These are phyloP conservation scores for Talinum fruticosum DNA, from an alignment of 148 eudicot species.

Conservation along the genomic window DNA sequence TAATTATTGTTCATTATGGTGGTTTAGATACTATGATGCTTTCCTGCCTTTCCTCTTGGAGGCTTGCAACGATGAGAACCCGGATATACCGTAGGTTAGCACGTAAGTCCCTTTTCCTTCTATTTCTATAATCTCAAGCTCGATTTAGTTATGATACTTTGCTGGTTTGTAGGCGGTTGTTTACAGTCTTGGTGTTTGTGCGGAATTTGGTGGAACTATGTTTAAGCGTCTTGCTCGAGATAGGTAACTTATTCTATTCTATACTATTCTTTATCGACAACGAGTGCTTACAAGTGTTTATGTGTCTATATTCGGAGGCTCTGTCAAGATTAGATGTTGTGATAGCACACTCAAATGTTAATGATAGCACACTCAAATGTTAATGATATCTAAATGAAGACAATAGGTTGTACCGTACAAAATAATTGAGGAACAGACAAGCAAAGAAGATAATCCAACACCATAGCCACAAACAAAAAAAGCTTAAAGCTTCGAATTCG, in stretches of 20 bases:
- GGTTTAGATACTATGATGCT: constrained; percentile 41
- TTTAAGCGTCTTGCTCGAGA: constrained; percentile 50
- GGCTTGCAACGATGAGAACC: constrained; percentile 46
- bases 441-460: background rate
- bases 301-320: constrained; percentile 29
- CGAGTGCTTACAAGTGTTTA: constrained; percentile 7
- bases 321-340: constrained; percentile 40
- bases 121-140: background rate
- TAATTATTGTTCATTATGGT: constrained; percentile 12
- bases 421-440: background rate
- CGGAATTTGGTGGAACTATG: constrained; percentile 45
- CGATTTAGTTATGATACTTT: background rate
- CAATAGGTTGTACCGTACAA: background rate
- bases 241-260: constrained; percentile 7
- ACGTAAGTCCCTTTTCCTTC: background rate
- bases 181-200: constrained; percentile 51
- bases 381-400: background rate
- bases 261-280: background rate
- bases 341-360: constrained; percentile 36
- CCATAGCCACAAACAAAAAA: background rate
- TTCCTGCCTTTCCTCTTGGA: constrained; percentile 46
- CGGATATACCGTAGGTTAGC: constrained; percentile 44
- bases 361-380: no score
- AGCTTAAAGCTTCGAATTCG: background rate
- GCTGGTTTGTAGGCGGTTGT: constrained; percentile 38